Base-by-base conservation (phyloP, 768 basidiomycete species). In the Lactifluus hygrophoroides region DNA sequence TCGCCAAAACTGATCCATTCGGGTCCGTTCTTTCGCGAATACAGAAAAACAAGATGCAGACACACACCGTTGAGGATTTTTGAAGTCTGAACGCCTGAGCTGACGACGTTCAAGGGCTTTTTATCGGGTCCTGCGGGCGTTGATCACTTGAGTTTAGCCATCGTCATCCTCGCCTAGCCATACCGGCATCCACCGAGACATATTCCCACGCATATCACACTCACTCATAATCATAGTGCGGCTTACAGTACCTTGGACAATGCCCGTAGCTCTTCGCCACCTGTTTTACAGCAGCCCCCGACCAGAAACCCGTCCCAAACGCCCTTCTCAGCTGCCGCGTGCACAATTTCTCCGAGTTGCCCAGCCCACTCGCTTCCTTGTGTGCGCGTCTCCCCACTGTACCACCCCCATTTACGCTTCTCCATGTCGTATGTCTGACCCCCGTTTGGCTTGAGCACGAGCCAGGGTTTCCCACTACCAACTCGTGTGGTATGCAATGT, bases 371-470 rank as follows among this genome's bases (percentile, higher is more conserved):
- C 43, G 3, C 66, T 59, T 51, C 61, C 67, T 42, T 65, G 64
- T 56, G 37, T 51, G 38, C 32, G 64, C 28, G 46, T 30, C 17
- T 28, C 53, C 25, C 49, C 50, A 28, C 21, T 42, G 23, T 54
- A 14, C 46, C 61, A 45, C 10, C 60, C 54, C 83, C 84, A 87
- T 17, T 72, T 72, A 54, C 74, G 69, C 6, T 73, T 73, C 25
- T 67, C 60, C 14, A 73, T 66, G 66, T 85, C 77, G 64, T 82
- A 88, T 0, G 73, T 66, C 47, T 80, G 77, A 35, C 81, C 82
- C 7, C 83, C 83, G 64, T 90, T 88, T 5, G 90, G 88, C 65
- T 90, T 88, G 23, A 91, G 61, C 5, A 89, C 76, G 10, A 91
- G 71, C 74, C 77, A 84, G 7, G 80, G 80, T 61, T 64, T 68